Base-by-base conservation (phyloP, 2,329 filamentous ascomycete genomes). In the Aureobasidium leucospermi region DNA sequence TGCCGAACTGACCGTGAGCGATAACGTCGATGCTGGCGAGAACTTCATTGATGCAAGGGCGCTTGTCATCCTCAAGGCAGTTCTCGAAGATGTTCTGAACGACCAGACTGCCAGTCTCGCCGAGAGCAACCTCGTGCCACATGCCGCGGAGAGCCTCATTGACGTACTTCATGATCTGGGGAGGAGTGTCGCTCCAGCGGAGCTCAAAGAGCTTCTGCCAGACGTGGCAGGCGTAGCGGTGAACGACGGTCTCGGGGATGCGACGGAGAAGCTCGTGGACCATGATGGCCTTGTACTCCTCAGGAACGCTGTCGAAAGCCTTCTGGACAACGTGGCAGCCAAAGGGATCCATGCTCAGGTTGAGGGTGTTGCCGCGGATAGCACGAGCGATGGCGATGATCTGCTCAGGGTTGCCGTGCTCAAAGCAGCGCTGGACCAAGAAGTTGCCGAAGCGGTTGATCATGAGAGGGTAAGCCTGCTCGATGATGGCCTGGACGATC, bases 71-170 rank as follows among this genome's bases (percentile, higher is more conserved):
- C 70, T 99, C 95, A 32, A 97, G 83, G 69, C 94, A 99, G 69
- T 99, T 99, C 78, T 99, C 94, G 73, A 99, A 99, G 70, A 99
- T 99, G 73, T 99, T 99, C 75, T 99, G 94, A 51, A 99, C 95
- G 47, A 99, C 94, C 67, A 99, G 81, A 73, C 94, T 99, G 62
- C 94, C 94, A 10, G 95, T 99, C 78, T 99, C 94, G 38, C 94
- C 94, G 56, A 97, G 79, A 23, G 95, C 95, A 64, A 99, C 94
- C 70, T 99, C 93, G 70, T 97, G 92, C 94, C 94, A 99, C 91
- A 97, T 97, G 61, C 93, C 93, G 61, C 85, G 84, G 58, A 99
- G 82, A 62, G 94, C 89, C 67, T 97, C 91, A 69, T 99, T 99
- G 75, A 99, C 95, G 68, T 90, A 96, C 69, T 89, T 89, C 94